Percentiles rank a stretch among this genome's conserved stretches.
phyloP scores from a whole-genome alignment of 2,329 filamentous ascomycete species.

The Aspergillus piperis region DNA sequence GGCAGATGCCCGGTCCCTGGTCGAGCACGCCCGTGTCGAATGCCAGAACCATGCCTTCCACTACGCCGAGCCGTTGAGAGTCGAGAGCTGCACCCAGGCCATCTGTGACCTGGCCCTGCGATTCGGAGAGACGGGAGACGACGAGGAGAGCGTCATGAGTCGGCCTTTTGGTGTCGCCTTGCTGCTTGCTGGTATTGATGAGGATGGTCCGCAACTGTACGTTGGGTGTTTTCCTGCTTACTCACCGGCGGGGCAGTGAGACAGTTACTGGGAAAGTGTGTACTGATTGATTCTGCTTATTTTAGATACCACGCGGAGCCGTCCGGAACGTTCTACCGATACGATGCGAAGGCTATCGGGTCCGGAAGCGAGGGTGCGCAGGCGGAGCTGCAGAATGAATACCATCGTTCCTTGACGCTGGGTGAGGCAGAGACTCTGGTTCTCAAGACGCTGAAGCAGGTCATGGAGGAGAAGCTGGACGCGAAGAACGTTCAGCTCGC shows the following conservation, averaged over 20 bases:
- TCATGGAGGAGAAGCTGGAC: slow-evolving; percentile 99
- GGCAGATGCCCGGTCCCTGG: slow-evolving; percentile 95
- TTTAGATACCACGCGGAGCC: slow-evolving; percentile 90
- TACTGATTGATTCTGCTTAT: neutral
- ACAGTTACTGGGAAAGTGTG: neutral
- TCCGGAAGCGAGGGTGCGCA: slow-evolving; percentile 97
- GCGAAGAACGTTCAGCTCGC: slow-evolving; percentile 98
- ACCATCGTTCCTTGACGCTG: slow-evolving; percentile 95
- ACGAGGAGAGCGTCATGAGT: slow-evolving; percentile 98
- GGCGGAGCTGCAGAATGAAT: slow-evolving; percentile 97
- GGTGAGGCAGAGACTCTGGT: slow-evolving; percentile 91
- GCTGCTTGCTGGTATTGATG: slow-evolving; percentile 94
- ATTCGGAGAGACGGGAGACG: slow-evolving; percentile 96
- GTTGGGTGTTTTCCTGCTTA: slow-evolving; percentile 30
- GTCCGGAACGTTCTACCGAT: slow-evolving; percentile 97
- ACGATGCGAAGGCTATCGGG: slow-evolving; percentile 98
- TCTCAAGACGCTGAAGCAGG: slow-evolving; percentile 97
- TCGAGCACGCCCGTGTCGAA: slow-evolving; percentile 97
- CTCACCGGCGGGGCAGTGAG: neutral
- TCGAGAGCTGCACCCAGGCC: slow-evolving; percentile 97
- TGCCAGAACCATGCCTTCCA: slow-evolving; percentile 97
- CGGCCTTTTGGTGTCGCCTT: slow-evolving; percentile 95
- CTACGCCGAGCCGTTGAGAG: slow-evolving; percentile 91
- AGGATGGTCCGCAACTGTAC: slow-evolving; percentile 88
- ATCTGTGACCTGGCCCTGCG: slow-evolving; percentile 96